These are phyloP conservation scores for Cystodermella granulosa DNA, from an alignment of 1,284 basidiomycete genomes.

Conservation along the genomic window DNA sequence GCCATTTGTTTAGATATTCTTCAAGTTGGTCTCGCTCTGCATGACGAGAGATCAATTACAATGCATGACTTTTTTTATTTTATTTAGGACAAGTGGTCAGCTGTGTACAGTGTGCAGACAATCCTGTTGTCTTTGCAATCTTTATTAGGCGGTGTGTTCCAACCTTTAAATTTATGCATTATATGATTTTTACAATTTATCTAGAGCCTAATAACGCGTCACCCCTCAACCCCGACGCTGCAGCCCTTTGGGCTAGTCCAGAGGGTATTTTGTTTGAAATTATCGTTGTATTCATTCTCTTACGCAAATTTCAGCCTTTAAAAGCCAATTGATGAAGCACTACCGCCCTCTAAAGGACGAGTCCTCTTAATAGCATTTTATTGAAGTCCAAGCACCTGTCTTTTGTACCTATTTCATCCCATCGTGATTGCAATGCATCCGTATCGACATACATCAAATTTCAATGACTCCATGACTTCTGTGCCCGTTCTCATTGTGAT, in stretches of 20 bases:
- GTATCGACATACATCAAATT: not conserved
- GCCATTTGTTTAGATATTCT: slow-evolving; percentile 82
- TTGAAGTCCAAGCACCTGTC: too few species aligned
- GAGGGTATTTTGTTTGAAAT: slow-evolving; percentile 46
- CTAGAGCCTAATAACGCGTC: slow-evolving; percentile 86
- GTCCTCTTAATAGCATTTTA: too few species aligned
- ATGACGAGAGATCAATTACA: not conserved
- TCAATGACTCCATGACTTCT: not conserved
- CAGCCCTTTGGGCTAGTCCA: slow-evolving; percentile 66
- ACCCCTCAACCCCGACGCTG: slow-evolving; percentile 78
- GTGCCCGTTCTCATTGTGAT: not conserved
- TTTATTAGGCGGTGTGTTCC: slow-evolving; percentile 66
- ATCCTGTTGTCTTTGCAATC: slow-evolving; percentile 83
- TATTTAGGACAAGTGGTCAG: slow-evolving; percentile 83
- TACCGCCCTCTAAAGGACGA: slow-evolving; percentile 59
- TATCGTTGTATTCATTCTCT: not conserved
- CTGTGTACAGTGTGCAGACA: slow-evolving; percentile 83
- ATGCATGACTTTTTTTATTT: slow-evolving; percentile 2
- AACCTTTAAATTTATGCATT: not conserved
- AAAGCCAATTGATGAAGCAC: slow-evolving; percentile 65
- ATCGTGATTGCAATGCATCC: not conserved
- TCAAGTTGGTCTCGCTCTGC: slow-evolving; percentile 46
- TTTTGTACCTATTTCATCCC: not conserved
- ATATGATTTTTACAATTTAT: slow-evolving; percentile 5
- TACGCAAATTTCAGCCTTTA: slow-evolving; percentile 52